phyloP scores from a whole-genome alignment of 441 rosid genomes.

The Populus hybrid region DNA sequence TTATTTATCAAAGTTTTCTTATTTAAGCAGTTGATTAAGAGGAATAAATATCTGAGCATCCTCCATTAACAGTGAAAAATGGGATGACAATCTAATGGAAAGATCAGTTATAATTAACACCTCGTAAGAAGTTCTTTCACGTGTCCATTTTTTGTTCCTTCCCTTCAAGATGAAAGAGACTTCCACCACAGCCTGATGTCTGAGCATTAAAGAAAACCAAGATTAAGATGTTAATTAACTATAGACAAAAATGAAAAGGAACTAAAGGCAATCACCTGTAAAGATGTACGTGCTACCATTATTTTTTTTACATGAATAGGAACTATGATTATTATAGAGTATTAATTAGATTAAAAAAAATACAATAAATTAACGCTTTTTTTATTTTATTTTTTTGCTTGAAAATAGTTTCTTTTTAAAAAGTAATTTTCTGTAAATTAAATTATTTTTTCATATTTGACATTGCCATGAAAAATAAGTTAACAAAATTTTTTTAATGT shows the following conservation, averaged over 20 bases:
- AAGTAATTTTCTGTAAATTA: too few species aligned
- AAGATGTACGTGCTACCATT: background rate
- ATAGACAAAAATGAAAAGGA: background rate
- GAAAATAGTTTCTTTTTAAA: too few species aligned
- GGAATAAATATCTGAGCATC: background rate
- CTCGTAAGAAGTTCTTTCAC: background rate
- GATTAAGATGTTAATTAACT: slow-evolving; percentile 18
- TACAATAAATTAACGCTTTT: too few species aligned
- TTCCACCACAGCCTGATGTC: slow-evolving; percentile 26
- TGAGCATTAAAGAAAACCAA: slow-evolving; percentile 18
- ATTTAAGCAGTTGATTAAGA: background rate
- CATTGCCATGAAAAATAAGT: too few species aligned
- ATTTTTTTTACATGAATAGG: too few species aligned
- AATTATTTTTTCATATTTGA: too few species aligned
- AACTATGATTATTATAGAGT: too few species aligned
- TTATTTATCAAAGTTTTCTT: background rate
- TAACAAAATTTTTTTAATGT: too few species aligned
- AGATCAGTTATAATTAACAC: background rate
- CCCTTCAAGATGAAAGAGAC: slow-evolving; percentile 27
- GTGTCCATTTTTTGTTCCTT: background rate
- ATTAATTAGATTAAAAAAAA: too few species aligned
- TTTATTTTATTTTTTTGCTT: too few species aligned
- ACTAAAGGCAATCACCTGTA: slow-evolving; percentile 4
- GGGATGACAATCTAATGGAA: slow-evolving; percentile 15
- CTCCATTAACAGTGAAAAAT: slow-evolving; percentile 12